Evolutionary conservation across 176 grass and related monocot species (phyloP), one percentile per base, ranked within the genome.

Genomic region (Cenchrus fungigraminus): DNA sequence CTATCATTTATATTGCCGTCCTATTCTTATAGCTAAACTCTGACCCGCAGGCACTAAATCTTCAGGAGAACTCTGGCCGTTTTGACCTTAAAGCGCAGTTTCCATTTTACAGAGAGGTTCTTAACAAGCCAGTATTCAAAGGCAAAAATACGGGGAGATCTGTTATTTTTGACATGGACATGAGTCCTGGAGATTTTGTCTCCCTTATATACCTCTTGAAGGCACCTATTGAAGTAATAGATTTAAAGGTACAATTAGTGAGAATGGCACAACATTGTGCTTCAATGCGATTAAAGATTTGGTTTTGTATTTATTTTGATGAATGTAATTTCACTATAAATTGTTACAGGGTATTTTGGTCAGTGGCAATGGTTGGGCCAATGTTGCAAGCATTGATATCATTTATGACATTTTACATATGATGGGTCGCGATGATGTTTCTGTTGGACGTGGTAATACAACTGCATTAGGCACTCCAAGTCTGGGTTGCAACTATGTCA

Each of bases 401-500:
- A 71, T 95, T 88, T 95, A 95, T 50, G 93, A 95, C 70, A 82
- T 98, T 17, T 88, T 95, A 17, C 91, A 95, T 66, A 95, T 95
- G 95, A 98, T 98, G 95, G 93, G 95, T 11, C 93, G 85, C 10
- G 95, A 95, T 75, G 93, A 98, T 77, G 93, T 98, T 88, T 93
- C 89, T 74, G 92, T 95, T 52, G 95, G 95, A 12, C 87, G 85
- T 56, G 95, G 95, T 68, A 95, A 87, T 81, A 17, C 89, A 25
- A 90, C 91, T 45, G 95, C 95, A 57, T 67, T 95, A 77, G 93
- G 89, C 40, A 92, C 85, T 57, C 77, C 87, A 20, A 85, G 1
- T 64, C 85, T 93, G 49, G 91, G 89, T 37, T 98, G 95, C 62
- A 73, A 91, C 64, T 95, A 93, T 85, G 84, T 78, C 20, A 92